These are phyloP conservation scores for Withania somnifera DNA, from an alignment of 305 asterid species.

Conservation along the genomic window DNA sequence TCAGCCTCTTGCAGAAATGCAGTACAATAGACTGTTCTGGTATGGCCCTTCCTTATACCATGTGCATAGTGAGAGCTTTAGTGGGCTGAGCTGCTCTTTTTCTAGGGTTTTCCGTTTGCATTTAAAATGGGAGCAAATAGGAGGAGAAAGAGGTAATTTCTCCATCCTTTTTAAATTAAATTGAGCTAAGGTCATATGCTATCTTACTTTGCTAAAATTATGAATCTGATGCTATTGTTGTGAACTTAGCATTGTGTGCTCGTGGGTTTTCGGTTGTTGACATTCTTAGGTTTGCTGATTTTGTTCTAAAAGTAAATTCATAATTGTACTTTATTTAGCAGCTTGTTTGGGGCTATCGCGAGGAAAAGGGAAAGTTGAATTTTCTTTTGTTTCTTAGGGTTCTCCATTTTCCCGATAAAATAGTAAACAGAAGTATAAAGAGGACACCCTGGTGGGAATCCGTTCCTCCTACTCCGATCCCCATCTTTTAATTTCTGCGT, in stretches of 20 bases:
- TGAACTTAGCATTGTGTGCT: background rate
- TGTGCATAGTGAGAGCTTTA: too few relatives aligned
- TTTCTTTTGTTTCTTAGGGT: background rate
- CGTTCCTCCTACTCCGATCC: background rate
- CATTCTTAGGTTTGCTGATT: background rate
- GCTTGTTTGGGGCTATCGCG: background rate
- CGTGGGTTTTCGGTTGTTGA: background rate
- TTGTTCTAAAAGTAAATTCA: background rate
- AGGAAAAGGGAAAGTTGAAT: background rate
- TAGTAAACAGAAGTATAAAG: background rate
- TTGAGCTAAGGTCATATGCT: background rate
- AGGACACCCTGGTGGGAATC: background rate
- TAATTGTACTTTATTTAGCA: background rate
- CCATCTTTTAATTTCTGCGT: background rate
- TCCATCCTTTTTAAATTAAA: background rate
- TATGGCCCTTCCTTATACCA: too few relatives aligned
- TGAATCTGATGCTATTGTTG: background rate
- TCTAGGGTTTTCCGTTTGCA: too few relatives aligned
- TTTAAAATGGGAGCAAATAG: too few relatives aligned
- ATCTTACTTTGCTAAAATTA: background rate
- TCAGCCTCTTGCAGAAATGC: too few relatives aligned
- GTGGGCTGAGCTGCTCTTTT: too few relatives aligned
- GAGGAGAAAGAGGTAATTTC: too few relatives aligned
- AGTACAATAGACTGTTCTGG: too few relatives aligned
- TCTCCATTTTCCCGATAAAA: background rate